Percentiles rank a stretch among this genome's conserved stretches.
These are phyloP conservation scores for Meira miltonrushii DNA, from an alignment of 1,284 basidiomycete species.

Conservation along the genomic window DNA sequence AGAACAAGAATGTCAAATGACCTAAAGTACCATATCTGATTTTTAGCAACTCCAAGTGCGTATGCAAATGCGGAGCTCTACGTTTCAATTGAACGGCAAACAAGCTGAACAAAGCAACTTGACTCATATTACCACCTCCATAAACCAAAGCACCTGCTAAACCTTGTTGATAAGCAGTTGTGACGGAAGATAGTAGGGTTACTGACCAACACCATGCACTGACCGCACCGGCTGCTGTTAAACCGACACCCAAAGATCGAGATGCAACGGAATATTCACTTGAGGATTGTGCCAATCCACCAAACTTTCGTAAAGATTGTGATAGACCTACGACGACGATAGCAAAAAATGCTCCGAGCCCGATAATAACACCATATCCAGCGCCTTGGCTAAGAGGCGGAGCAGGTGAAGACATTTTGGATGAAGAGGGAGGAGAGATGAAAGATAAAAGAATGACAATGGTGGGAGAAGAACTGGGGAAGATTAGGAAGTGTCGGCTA, in stretches of 20 bases:
- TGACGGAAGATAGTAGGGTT: slow-evolving; percentile 34
- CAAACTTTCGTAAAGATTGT: slow-evolving; percentile 26
- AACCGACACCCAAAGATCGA: slow-evolving; percentile 35
- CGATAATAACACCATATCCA: slow-evolving; percentile 50
- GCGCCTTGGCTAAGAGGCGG: slow-evolving; percentile 40
- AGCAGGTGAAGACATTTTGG: background rate
- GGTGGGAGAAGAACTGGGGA: too few relatives aligned
- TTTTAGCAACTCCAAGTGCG: slow-evolving; percentile 39
- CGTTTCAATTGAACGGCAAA: slow-evolving; percentile 43
- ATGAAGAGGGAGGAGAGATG: too few relatives aligned
- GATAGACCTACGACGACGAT: slow-evolving; percentile 38
- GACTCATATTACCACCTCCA: slow-evolving; percentile 34
- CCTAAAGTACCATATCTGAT: slow-evolving; percentile 32
- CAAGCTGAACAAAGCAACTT: slow-evolving; percentile 39
- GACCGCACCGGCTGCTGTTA: slow-evolving; percentile 40
- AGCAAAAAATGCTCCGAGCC: slow-evolving; percentile 46
- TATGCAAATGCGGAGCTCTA: slow-evolving; percentile 35
- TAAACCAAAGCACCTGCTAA: slow-evolving; percentile 42
- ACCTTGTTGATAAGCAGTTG: slow-evolving; percentile 44
- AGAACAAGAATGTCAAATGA: slow-evolving; percentile 42
- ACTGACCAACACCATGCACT: slow-evolving; percentile 26
- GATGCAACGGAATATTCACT: slow-evolving; percentile 37
- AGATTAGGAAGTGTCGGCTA: too few relatives aligned
- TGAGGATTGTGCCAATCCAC: slow-evolving; percentile 26
- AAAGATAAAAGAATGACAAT: too few relatives aligned